A percentile compares a stretch with the other conserved stretches of the same genome.
Conservation (phyloP, 176 grass and related monocot genomes). For the Aegilops umbellulata region DNA sequence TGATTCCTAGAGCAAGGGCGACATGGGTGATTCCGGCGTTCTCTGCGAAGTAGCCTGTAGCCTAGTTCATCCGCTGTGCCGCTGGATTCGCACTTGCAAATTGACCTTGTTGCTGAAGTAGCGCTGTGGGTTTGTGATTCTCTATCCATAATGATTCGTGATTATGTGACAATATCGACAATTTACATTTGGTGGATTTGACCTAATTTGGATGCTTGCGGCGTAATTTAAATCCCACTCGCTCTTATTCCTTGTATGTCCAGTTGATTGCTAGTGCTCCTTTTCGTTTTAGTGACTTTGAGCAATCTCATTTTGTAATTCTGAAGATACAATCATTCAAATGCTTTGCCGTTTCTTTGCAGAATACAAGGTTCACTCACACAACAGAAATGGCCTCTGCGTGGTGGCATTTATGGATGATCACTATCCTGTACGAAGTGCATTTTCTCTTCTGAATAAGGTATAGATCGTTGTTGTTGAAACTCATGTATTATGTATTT, state of each 20-base stretch:
- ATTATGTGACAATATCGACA: not conserved
- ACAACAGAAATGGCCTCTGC: slow-evolving; percentile 88
- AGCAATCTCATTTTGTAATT: not conserved
- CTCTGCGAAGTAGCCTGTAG: not conserved
- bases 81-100: not conserved
- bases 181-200: not conserved
- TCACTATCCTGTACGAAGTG: slow-evolving; percentile 92
- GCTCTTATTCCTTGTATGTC: not conserved
- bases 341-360: not conserved
- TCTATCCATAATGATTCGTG: not conserved
- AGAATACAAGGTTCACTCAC: slow-evolving; percentile 93
- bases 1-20: not conserved
- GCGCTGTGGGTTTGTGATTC: not conserved
- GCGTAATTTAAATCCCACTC: not conserved
- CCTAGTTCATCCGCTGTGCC: not conserved
- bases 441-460: slow-evolving; percentile 93
- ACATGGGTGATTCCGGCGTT: not conserved
- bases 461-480: slow-evolving; percentile 17
- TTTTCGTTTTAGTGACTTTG: not conserved
- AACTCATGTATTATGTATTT: not conserved
- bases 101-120: not conserved
- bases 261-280: not conserved
- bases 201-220: not conserved
- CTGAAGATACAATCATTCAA: not conserved
- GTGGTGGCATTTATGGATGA: slow-evolving; percentile 92